Base-by-base conservation (phyloP, 2,329 filamentous ascomycete species). In the Periglandula ipomoeae region DNA sequence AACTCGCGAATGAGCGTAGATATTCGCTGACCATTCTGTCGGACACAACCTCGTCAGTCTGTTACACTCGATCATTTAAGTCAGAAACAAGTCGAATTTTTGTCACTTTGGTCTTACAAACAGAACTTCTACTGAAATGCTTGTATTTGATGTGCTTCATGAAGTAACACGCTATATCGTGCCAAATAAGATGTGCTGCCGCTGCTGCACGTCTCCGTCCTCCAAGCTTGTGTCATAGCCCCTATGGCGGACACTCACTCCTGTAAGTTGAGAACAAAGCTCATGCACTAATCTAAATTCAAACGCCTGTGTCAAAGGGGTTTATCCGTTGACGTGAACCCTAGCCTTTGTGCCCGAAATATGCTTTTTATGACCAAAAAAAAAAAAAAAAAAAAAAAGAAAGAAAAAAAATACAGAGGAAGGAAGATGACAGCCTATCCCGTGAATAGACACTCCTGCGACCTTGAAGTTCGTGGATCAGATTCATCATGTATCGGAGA, bases 121-220 rank as follows among this genome's bases (percentile, higher is more conserved):
- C n/a, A n/a, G n/a, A n/a, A n/a, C n/a, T n/a, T n/a, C n/a, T n/a
- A n/a, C n/a, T n/a, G n/a, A n/a, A n/a, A 47, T 22, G 17, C 32
- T 24, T 24, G 30, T 39, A 7, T 30, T 23, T 26, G 9, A 35
- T 41, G 37, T 24, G 27, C 24, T 41, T 34, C 37, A 24, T 39
- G 13, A 40, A 19, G 11, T 20, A 40, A 22, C 20, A 43, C 42
- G 47, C 47, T 44, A 40, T 49, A 24, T 46, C 30, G 23, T 42
- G 35, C 43, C 35, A 27, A 45, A 19, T 30, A 40, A 41, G 22
- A 50, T 44, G 37, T 30, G 46, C 30, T 42, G n/a, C 23, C 46
- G 46, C 46, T 48, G 39, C 43, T 43, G 39, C n/a, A 37, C 7
- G 19, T 46, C 26, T n/a, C 26, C 9, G 24, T 32, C 30, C 20